A percentile compares a stretch with the other conserved stretches of the same genome.
phyloP scores from a whole-genome alignment of 352 stramenopile genomes.

The Phytophthora brassicae region DNA sequence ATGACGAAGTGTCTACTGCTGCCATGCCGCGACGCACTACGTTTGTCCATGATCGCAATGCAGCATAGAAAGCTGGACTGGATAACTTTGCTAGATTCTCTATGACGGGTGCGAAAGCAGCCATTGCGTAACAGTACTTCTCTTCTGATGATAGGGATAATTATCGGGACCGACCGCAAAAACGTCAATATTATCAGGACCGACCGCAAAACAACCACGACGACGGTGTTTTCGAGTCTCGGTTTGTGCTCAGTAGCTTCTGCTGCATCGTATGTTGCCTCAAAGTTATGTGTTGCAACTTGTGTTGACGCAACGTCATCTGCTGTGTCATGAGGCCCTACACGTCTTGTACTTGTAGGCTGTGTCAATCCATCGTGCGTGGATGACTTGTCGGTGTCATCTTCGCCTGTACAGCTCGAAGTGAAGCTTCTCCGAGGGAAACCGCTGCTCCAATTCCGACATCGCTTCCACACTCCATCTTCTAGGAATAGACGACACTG shows the following conservation, averaged over 20 bases:
- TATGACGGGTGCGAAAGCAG: neutral
- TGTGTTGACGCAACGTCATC: neutral
- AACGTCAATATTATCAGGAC: neutral
- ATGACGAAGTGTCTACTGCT: neutral
- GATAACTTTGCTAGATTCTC: neutral
- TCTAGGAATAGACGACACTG: neutral
- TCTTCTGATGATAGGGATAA: neutral
- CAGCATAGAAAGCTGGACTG: neutral
- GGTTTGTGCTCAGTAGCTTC: neutral
- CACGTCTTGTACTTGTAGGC: too few species aligned
- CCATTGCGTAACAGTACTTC: slow-evolving; percentile 2
- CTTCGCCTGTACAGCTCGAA: neutral
- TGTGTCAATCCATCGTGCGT: neutral
- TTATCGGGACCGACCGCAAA: too few species aligned
- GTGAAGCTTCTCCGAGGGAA: neutral
- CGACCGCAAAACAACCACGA: too few species aligned
- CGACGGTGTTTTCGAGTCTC: too few species aligned
- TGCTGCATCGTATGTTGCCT: neutral
- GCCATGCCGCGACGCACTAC: neutral
- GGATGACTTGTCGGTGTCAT: neutral
- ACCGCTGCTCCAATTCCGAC: neutral
- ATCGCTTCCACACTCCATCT: neutral
- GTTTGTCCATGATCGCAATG: neutral
- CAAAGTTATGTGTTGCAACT: neutral
- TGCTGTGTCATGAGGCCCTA: too few species aligned